Percentiles rank a stretch among this genome's conserved stretches.
Conservation (phyloP, 2,329 filamentous ascomycete species). For the Talaromyces pinophilus region DNA sequence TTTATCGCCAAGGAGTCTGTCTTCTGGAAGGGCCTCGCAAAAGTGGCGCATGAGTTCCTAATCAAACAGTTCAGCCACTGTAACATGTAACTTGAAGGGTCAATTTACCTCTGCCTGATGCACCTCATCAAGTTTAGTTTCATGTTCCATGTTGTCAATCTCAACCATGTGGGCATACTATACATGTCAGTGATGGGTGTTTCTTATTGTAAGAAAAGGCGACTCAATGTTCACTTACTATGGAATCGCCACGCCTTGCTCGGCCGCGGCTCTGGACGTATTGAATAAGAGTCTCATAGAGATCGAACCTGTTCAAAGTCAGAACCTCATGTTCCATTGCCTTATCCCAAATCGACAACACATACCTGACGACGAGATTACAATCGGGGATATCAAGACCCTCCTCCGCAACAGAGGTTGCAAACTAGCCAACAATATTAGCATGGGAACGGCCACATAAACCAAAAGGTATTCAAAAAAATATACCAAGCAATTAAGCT, state of each 20-base stretch:
- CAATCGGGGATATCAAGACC: constrained; percentile 67
- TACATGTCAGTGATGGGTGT: not conserved
- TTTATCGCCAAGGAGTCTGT: constrained; percentile 67
- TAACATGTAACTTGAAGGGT: not conserved
- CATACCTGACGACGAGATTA: constrained; percentile 60
- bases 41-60: constrained; percentile 68
- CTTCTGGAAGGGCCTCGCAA: constrained; percentile 71
- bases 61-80: not conserved
- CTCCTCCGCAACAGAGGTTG: constrained; percentile 66
- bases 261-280: constrained; percentile 92
- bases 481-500: constrained; percentile 57
- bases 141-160: constrained; percentile 63
- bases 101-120: constrained; percentile 47
- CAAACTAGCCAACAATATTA: constrained; percentile 47
- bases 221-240: constrained; percentile 35
- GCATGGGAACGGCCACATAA: not conserved
- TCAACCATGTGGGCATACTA: constrained; percentile 83
- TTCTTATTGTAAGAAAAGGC: not conserved
- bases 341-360: not conserved
- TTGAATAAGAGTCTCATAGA: constrained; percentile 86
- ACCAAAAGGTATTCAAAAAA: not conserved
- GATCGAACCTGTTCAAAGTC: constrained; percentile 65
- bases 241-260: constrained; percentile 74
- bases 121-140: constrained; percentile 59
- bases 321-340: not conserved